A percentile compares a stretch with the other conserved stretches of the same genome.
phyloP scores from a whole-genome alignment of 257 asterid genomes.

The Hygrophila difformis region DNA sequence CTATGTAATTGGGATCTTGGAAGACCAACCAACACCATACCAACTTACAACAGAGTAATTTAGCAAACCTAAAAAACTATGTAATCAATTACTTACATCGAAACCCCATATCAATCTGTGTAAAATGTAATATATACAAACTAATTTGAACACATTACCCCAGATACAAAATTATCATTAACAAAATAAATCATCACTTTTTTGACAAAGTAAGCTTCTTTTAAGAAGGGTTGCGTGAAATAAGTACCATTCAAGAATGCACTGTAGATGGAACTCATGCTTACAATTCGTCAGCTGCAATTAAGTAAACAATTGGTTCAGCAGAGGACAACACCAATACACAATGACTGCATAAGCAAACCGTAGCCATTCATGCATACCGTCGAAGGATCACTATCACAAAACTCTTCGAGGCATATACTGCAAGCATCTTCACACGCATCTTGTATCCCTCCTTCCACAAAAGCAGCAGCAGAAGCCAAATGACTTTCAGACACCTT shows the following conservation, averaged over 20 bases:
- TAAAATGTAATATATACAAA: too few relatives aligned
- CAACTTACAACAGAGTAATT: too few relatives aligned
- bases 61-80: too few relatives aligned
- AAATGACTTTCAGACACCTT: conserved; percentile 46
- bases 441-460: conserved; percentile 89
- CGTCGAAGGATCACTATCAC: conserved; percentile 72
- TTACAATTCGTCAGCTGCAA: conserved; percentile 79
- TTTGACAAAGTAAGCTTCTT: neutral
- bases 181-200: too few relatives aligned
- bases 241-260: conserved; percentile 77
- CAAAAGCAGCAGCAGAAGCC: conserved; percentile 90
- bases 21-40: too few relatives aligned
- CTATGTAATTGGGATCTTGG: too few relatives aligned
- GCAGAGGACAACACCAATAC: conserved; percentile 11
- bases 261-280: conserved; percentile 90
- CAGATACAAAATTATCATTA: too few relatives aligned
- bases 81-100: too few relatives aligned
- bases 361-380: conserved; percentile 23
- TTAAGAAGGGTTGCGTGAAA: neutral
- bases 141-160: too few relatives aligned
- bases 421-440: conserved; percentile 94
- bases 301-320: conserved; percentile 9
- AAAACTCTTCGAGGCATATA: conserved; percentile 82
- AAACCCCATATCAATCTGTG: too few relatives aligned
- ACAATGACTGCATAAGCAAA: neutral